Conservation (phyloP, 2,329 filamentous ascomycete genomes). For the Rutstroemia sp. region DNA sequence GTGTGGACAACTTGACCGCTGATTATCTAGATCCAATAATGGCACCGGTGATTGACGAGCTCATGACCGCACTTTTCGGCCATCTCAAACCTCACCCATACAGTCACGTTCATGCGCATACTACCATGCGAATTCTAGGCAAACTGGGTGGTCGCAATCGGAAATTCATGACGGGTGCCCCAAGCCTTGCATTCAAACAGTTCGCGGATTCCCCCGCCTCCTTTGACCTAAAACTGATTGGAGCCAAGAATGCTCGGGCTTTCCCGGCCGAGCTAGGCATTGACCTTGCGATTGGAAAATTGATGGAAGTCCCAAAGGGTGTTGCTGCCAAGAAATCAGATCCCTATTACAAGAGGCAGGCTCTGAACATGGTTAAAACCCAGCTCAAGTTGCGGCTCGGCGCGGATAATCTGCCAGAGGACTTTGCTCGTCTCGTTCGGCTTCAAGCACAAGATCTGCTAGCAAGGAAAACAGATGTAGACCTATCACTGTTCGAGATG, state of each 20-base stretch:
- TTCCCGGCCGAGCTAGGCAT: conserved; percentile 84
- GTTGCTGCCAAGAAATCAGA: conserved; percentile 51
- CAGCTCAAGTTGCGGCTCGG: conserved; percentile 90
- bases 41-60: conserved; percentile 95
- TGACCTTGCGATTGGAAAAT: conserved; percentile 79
- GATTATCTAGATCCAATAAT: conserved; percentile 98
- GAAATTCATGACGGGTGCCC: conserved; percentile 87
- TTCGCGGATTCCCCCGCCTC: conserved; percentile 84
- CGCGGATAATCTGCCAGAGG: conserved; percentile 79
- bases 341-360: conserved; percentile 85
- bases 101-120: conserved; percentile 95
- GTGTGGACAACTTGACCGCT: conserved; percentile 94
- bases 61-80: conserved; percentile 96
- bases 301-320: conserved; percentile 70
- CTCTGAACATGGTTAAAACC: conserved; percentile 77
- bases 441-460: conserved; percentile 84
- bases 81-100: conserved; percentile 91
- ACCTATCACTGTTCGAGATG: conserved; percentile 62
- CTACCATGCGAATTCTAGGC: conserved; percentile 92
- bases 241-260: conserved; percentile 79
- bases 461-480: conserved; percentile 62
- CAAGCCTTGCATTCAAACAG: conserved; percentile 73
- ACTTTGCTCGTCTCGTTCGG: conserved; percentile 75
- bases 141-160: conserved; percentile 93
- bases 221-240: conserved; percentile 82